Evolutionary conservation across 192 early-diverging fungal genomes (phyloP), one percentile per base, ranked within the genome.

Genomic region (Globomyces pollinis-pini): DNA sequence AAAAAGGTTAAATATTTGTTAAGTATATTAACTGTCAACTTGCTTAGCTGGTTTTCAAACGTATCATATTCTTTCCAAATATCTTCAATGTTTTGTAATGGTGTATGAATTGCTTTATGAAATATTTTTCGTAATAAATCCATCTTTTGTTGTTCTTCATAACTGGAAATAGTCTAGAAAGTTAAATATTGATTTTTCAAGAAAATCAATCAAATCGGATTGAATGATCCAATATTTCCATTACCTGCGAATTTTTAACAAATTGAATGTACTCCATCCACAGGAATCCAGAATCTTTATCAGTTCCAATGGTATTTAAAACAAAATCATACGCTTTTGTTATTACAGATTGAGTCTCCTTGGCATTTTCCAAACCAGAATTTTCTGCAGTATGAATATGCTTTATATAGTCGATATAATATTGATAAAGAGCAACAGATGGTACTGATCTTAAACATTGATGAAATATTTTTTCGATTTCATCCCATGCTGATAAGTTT

Each of bases 1-100:
- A 9, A 18, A 52, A 35, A 45, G 12, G 20, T 32, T 16, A 16
- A 38, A 50, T 43, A 31, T 38, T 28, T 54, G 36, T 5, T 50
- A 28, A 26, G 60, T 60, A 30, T 81, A 89, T 86, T n/a, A n/a
- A n/a, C n/a, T 60, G 88, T 88, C 43, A 90, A 59, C 60, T 90
- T 84, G 68, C 90, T 91, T 15, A 91, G 69, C 4, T 72, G 73
- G 61, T 90, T 94, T 60, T 96, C 93, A 74, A 88, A 96, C 24
- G 81, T 69, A 69, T 98, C 95, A 68, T 96, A 96, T 35, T 93
- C 85, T 51, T 92, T 93, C 95, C 95, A 98, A 12, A 98, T 79
- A 63, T 86, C 78, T 56, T 96, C 93, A 12, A 98, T 80, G 44
- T 93, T 91, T 49, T 84, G 71, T 35, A 93, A 57, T 1, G 95